Percentiles rank a stretch among this genome's conserved stretches.
Evolutionary conservation across 805 yeast species (phyloP).

Genomic region (Candida verbasci): DNA sequence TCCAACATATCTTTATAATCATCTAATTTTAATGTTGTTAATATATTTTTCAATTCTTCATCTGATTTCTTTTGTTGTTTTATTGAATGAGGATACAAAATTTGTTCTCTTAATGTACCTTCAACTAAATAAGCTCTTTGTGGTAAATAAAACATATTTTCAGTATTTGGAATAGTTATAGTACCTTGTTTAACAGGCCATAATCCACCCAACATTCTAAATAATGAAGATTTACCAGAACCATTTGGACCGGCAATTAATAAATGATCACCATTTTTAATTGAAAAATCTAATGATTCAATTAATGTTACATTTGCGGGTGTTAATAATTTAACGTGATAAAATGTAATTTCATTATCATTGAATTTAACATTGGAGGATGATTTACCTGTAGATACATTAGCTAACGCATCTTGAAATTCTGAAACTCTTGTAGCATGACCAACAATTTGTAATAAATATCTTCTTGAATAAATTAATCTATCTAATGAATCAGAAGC

Average conservation of each 20-base stretch:
- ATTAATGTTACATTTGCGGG: conserved; percentile 78
- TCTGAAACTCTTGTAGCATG: conserved; percentile 71
- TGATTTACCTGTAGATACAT: conserved; percentile 28
- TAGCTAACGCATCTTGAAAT: conserved; percentile 60
- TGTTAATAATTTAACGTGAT: conserved; percentile 74
- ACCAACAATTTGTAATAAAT: conserved; percentile 77
- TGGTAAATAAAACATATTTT: conserved; percentile 81
- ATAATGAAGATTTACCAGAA: conserved; percentile 89
- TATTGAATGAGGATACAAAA: conserved; percentile 78
- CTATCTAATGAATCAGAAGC: conserved; percentile 88
- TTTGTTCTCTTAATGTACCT: conserved; percentile 80
- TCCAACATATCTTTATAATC: conserved; percentile 63
- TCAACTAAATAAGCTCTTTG: conserved; percentile 85
- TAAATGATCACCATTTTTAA: conserved; percentile 78
- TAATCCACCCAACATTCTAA: conserved; percentile 85
- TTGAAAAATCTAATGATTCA: conserved; percentile 60
- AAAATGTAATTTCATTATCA: conserved; percentile 62
- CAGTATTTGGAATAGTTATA: conserved; percentile 59
- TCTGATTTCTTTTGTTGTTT: conserved; percentile 51
- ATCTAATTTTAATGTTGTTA: conserved; percentile 54
- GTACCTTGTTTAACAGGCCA: conserved; percentile 74
- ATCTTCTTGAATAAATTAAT: conserved; percentile 79
- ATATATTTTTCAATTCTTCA: conserved; percentile 47
- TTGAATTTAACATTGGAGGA: conserved; percentile 24
- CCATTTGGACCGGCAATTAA: conserved; percentile 95